Conservation (phyloP, 2,329 filamentous ascomycete species). For the Diaporthe citrichinensis region DNA sequence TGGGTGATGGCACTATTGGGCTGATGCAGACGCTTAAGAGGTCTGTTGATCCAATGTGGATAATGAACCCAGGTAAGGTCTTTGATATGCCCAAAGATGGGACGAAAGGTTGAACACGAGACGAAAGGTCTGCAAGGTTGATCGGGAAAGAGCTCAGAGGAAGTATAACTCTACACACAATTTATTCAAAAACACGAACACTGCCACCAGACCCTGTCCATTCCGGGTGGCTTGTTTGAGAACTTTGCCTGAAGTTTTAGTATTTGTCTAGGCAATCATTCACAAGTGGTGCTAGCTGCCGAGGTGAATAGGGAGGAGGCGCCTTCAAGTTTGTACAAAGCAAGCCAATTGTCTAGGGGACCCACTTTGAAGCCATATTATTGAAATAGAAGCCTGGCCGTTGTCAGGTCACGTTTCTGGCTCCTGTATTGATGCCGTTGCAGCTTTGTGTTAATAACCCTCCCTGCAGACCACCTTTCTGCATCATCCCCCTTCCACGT, state of each 20-base stretch:
- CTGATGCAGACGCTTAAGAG: constrained; percentile 75
- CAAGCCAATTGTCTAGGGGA: background rate
- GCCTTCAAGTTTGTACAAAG: too few species aligned
- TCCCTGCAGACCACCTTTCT: background rate
- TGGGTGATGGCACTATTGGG: constrained; percentile 72
- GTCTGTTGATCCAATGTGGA: constrained; percentile 70
- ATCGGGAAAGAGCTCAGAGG: background rate
- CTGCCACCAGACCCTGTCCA: background rate
- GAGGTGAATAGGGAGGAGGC: background rate
- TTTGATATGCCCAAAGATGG: constrained; percentile 44
- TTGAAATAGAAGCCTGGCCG: background rate
- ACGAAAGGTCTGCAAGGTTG: too few species aligned
- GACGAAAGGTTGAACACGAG: background rate
- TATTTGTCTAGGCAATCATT: background rate
- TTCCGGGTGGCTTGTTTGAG: background rate
- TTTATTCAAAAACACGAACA: background rate
- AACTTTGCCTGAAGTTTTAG: background rate
- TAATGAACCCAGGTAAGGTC: constrained; percentile 63
- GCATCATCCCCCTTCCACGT: too few species aligned
- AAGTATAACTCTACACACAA: background rate
- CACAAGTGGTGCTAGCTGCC: background rate
- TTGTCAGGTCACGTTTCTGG: background rate
- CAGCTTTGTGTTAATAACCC: too few species aligned
- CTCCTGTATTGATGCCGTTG: background rate
- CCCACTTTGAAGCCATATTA: background rate